Percentiles rank a stretch among this genome's conserved stretches.
These are phyloP conservation scores for Chaetomium globosum DNA, from an alignment of 2,329 filamentous ascomycete species.

Conservation along the genomic window DNA sequence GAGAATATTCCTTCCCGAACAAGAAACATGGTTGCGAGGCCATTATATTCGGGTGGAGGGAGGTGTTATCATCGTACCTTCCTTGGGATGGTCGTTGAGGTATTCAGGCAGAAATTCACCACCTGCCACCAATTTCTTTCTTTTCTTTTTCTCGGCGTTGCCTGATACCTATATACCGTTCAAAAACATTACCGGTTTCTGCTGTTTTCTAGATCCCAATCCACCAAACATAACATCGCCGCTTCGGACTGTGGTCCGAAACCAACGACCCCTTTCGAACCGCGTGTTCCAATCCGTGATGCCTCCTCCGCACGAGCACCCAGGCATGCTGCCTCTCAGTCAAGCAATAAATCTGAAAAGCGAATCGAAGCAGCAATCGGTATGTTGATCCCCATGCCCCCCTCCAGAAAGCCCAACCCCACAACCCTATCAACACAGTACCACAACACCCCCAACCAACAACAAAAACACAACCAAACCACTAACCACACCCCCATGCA, in stretches of 20 bases:
- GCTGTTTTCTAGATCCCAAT: background rate
- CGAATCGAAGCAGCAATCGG: slow-evolving; percentile 33
- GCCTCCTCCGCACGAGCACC: slow-evolving; percentile 16
- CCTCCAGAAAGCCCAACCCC: background rate
- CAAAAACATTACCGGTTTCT: background rate
- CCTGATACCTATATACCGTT: background rate
- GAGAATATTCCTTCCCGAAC: slow-evolving; percentile 1
- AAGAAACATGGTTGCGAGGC: slow-evolving; percentile 15
- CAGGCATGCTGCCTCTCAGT: slow-evolving; percentile 14
- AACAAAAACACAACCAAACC: background rate
- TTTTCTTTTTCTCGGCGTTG: background rate
- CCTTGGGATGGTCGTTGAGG: background rate
- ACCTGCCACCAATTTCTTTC: background rate
- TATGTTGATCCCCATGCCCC: slow-evolving; percentile 8
- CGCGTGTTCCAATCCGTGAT: slow-evolving; percentile 5
- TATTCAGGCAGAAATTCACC: slow-evolving; percentile 15
- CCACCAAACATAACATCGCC: background rate
- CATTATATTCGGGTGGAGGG: slow-evolving; percentile 2
- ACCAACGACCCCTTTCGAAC: background rate
- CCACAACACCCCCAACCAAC: background rate
- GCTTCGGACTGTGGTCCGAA: background rate
- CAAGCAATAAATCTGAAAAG: slow-evolving; percentile 25
- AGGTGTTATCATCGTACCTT: slow-evolving; percentile 16
- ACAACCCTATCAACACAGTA: background rate
- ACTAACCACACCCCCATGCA: background rate